Evolutionary conservation across 139 green algal species (phyloP), one percentile per base, ranked within the genome.

Genomic region (Coelastrella sp.): DNA sequence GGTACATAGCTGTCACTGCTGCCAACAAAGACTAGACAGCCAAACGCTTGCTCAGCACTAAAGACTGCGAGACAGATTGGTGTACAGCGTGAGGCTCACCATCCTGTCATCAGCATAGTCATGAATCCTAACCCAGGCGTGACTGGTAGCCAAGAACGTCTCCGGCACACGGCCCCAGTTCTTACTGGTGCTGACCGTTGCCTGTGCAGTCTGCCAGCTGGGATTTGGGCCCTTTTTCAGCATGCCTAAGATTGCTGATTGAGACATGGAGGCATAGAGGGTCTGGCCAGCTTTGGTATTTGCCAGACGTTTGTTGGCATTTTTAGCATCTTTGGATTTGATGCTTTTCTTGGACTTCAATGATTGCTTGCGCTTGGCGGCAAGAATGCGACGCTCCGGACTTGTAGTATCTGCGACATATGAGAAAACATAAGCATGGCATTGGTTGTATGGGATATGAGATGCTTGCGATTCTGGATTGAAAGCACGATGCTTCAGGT

Each of bases 81-180:
- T 47, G 32, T 47, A 47, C 32, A 71, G 5, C 8, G 68, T 32
- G 8, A 8, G 14, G 7, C 68, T 76, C 17, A 76, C 68, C 68
- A 23, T 76, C 68, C 68, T 22, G 68, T 76, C 17, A 59, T 59
- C 75, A 59, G 75, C 75, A 73, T 86, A 91, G 73, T 91, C 88
- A 10, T 22, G 61, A 23, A 91, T 85, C 68, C 88, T 56, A 5
- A 32, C 16, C 88, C 88, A 91, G n/a, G 87, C 88, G 16, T 91
- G 88, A 7, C 23, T 75, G 7, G 88, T 91, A 14, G 71, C 88
- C 58, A 91, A 59, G 71, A 89, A 91, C 7, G 47, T 73, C 1
- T 91, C 78, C 0, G 78, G 87, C 23, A 91, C 23, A n/a, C n/a
- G 76, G 5, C 59, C 14, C n/a, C 59, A 64, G 0, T 11, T 19